These are phyloP conservation scores for Trichosporon sp. DNA, from an alignment of 1,284 basidiomycete species.

Conservation along the genomic window DNA sequence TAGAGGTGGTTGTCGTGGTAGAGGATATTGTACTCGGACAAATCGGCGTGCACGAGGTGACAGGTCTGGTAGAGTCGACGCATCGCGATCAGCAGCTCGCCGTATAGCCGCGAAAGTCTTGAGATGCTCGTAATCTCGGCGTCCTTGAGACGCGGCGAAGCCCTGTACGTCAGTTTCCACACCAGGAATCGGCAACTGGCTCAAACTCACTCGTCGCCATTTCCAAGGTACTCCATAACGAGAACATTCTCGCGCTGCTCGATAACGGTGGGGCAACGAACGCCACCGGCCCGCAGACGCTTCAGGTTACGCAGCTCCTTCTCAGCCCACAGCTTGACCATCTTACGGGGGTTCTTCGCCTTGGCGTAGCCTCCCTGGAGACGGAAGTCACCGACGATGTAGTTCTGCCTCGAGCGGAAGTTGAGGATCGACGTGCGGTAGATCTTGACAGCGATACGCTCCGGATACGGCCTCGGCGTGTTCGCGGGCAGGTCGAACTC, in stretches of 20 bases:
- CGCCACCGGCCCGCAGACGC: slow-evolving; percentile 75
- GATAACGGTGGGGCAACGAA: slow-evolving; percentile 82
- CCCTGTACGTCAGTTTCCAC: slow-evolving; percentile 60
- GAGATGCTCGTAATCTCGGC: slow-evolving; percentile 64
- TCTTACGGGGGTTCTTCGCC: slow-evolving; percentile 88
- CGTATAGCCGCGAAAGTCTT: slow-evolving; percentile 66
- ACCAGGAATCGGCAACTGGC: neutral
- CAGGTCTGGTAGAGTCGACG: slow-evolving; percentile 87
- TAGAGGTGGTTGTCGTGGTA: slow-evolving; percentile 70
- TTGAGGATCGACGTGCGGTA: slow-evolving; percentile 98
- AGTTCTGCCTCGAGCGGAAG: slow-evolving; percentile 95
- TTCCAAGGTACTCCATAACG: slow-evolving; percentile 91
- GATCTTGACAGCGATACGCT: slow-evolving; percentile 87
- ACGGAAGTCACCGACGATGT: slow-evolving; percentile 86
- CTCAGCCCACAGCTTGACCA: slow-evolving; percentile 98
- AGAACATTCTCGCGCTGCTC: slow-evolving; percentile 97
- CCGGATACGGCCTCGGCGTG: slow-evolving; percentile 60
- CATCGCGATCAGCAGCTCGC: slow-evolving; percentile 76
- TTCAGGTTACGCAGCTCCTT: slow-evolving; percentile 97
- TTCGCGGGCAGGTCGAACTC: slow-evolving; percentile 57
- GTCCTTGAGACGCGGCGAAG: slow-evolving; percentile 88
- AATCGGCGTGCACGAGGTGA: slow-evolving; percentile 93
- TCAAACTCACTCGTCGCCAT: slow-evolving; percentile 60
- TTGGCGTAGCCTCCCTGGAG: slow-evolving; percentile 91
- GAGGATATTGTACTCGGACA: slow-evolving; percentile 98